A percentile compares a stretch with the other conserved stretches of the same genome.
These are phyloP conservation scores for Ophiocordyceps sinensis DNA, from an alignment of 2,329 filamentous ascomycete genomes.

Conservation along the genomic window DNA sequence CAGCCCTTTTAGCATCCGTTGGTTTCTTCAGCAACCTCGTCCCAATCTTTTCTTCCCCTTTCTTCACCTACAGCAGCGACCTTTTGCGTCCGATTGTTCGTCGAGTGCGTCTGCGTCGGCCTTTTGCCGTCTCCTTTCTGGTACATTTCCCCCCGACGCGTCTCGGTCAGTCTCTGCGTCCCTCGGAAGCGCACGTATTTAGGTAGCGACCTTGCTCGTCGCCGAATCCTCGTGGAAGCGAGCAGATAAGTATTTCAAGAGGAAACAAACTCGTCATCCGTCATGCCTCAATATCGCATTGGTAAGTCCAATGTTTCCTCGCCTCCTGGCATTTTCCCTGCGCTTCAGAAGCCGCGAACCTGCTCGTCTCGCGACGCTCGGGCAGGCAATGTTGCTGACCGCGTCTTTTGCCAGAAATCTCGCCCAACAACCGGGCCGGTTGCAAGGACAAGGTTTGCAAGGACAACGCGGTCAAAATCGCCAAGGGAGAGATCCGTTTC, in stretches of 20 bases:
- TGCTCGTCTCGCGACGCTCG: not conserved
- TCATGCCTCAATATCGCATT: slow-evolving; percentile 32
- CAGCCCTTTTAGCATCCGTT: too few species aligned
- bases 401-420: slow-evolving; percentile 43
- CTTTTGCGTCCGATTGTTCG: too few species aligned
- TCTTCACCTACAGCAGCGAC: too few species aligned
- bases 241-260: not conserved
- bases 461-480: slow-evolving; percentile 51
- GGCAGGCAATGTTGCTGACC: not conserved
- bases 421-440: slow-evolving; percentile 54
- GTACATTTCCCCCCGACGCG: too few species aligned
- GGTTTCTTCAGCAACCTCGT: too few species aligned
- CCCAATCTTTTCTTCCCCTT: too few species aligned
- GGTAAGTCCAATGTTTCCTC: slow-evolving; percentile 19
- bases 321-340: not conserved
- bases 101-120: too few species aligned
- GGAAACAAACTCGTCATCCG: slow-evolving; percentile 2
- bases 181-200: too few species aligned
- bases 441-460: slow-evolving; percentile 68
- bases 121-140: too few species aligned
- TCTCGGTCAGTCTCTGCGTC: too few species aligned
- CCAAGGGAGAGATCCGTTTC: slow-evolving; percentile 65
- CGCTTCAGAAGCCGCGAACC: not conserved
- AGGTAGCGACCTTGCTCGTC: too few species aligned
- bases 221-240: not conserved